phyloP scores from a whole-genome alignment of 768 basidiomycete genomes.

The Tulasnella sp. region DNA sequence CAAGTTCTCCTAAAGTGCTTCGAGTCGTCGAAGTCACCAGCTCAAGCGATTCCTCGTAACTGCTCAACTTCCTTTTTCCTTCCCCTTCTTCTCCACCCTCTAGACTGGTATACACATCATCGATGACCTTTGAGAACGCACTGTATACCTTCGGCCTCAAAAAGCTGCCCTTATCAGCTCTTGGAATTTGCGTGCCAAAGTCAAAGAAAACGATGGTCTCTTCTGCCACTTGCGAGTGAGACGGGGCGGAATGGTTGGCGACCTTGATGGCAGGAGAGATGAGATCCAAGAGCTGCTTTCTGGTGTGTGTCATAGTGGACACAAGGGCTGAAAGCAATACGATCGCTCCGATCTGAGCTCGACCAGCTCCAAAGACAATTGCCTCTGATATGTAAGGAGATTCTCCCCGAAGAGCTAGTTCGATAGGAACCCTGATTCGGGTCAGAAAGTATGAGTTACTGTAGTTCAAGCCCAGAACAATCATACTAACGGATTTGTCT shows the following conservation, averaged over 20 bases:
- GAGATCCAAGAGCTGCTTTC: conserved; percentile 27
- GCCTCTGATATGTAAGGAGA: conserved; percentile 38
- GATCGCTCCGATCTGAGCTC: conserved; percentile 38
- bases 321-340: conserved; percentile 37
- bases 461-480: not conserved
- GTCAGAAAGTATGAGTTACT: no score
- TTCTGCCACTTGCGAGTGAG: conserved; percentile 38
- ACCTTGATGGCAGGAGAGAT: conserved; percentile 36
- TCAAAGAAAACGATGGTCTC: conserved; percentile 42
- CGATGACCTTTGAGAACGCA: conserved; percentile 37
- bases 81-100: not conserved
- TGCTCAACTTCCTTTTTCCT: not conserved
- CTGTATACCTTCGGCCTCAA: conserved; percentile 39
- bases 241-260: conserved; percentile 41
- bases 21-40: conserved; percentile 18
- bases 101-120: conserved; percentile 21
- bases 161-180: conserved; percentile 41
- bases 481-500: conserved; percentile 35
- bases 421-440: conserved; percentile 42
- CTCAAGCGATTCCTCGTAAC: not conserved
- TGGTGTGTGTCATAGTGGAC: conserved; percentile 19
- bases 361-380: conserved; percentile 40
- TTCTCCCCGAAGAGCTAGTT: conserved; percentile 38
- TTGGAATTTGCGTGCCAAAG: conserved; percentile 31
- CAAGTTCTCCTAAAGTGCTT: conserved; percentile 31